Conservation (phyloP, 768 basidiomycete genomes). For the Boletus sensibilis region DNA sequence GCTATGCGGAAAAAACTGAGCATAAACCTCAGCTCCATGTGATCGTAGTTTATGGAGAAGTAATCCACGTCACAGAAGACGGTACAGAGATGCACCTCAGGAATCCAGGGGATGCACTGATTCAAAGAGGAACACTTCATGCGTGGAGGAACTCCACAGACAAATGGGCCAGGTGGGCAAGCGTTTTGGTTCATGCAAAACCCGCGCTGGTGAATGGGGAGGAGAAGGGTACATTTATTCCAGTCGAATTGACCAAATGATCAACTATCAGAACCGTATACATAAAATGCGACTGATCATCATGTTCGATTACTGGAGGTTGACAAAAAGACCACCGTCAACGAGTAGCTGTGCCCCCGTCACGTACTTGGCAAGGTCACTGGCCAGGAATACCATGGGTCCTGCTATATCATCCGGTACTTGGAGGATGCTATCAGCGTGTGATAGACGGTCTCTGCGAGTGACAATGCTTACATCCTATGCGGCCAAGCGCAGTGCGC, state of each 20-base stretch:
- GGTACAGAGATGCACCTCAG: constrained; percentile 46
- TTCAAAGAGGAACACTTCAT: constrained; percentile 51
- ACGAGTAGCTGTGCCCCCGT: not conserved
- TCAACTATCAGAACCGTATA: not conserved
- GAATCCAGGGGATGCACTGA: constrained; percentile 52
- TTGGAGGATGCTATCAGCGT: not conserved
- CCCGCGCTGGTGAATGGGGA: not conserved
- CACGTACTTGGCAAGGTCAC: not conserved
- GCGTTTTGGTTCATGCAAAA: not conserved
- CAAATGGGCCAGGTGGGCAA: constrained; percentile 35
- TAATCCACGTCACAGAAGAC: not conserved
- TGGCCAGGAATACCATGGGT: not conserved
- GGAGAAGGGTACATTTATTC: constrained; percentile 25
- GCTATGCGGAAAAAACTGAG: not conserved
- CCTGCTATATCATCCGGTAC: not conserved
- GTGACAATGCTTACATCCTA: not conserved
- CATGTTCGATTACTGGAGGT: not conserved
- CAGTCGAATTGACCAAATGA: constrained; percentile 43
- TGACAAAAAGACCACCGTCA: not conserved
- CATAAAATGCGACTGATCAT: not conserved
- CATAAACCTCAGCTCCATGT: not conserved
- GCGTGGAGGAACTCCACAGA: constrained; percentile 57
- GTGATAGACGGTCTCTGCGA: not conserved
- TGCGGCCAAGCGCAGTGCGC: not conserved
- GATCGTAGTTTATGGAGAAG: not conserved